A percentile compares a stretch with the other conserved stretches of the same genome.
Conservation (phyloP, 2,329 filamentous ascomycete genomes). For the Fusarium domesticum region DNA sequence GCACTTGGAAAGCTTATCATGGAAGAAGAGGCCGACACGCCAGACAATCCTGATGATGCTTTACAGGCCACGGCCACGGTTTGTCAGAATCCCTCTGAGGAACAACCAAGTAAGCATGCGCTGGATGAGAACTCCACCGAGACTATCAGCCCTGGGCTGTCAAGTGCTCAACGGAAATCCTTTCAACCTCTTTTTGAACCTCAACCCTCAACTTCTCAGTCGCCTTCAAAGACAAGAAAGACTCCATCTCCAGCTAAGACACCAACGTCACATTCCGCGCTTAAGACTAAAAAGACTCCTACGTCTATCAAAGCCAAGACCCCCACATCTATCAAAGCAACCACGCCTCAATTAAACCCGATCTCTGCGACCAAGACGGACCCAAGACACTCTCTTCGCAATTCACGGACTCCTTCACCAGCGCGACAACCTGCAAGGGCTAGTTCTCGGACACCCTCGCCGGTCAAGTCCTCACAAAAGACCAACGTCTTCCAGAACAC, state of each 20-base stretch:
- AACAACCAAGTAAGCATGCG: slow-evolving; percentile 28
- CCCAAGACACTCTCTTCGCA: slow-evolving; percentile 10
- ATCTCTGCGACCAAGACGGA: slow-evolving; percentile 12
- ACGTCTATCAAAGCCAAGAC: slow-evolving; percentile 29
- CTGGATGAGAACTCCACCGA: slow-evolving; percentile 25
- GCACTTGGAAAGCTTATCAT: slow-evolving; percentile 53
- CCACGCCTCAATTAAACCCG: slow-evolving; percentile 21
- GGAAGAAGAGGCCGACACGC: slow-evolving; percentile 55
- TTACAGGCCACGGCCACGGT: slow-evolving; percentile 30
- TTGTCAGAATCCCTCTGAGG: slow-evolving; percentile 19
- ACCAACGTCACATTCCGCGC: slow-evolving; percentile 19
- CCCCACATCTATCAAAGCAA: slow-evolving; percentile 25
- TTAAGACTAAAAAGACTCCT: slow-evolving; percentile 24
- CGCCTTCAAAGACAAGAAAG: slow-evolving; percentile 16
- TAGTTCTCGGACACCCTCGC: slow-evolving; percentile 24
- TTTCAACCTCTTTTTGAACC: slow-evolving; percentile 46
- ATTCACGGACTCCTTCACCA: slow-evolving; percentile 20
- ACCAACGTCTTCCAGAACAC: slow-evolving; percentile 52
- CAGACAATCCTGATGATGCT: slow-evolving; percentile 44
- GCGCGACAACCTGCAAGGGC: slow-evolving; percentile 15
- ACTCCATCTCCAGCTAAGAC: slow-evolving; percentile 28
- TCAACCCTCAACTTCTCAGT: slow-evolving; percentile 42
- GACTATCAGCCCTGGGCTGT: slow-evolving; percentile 54
- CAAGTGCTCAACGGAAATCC: slow-evolving; percentile 50
- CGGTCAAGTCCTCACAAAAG: slow-evolving; percentile 26